Evolutionary conservation across 768 basidiomycete genomes (phyloP).

Genomic region (Naganishia onofrii): DNA sequence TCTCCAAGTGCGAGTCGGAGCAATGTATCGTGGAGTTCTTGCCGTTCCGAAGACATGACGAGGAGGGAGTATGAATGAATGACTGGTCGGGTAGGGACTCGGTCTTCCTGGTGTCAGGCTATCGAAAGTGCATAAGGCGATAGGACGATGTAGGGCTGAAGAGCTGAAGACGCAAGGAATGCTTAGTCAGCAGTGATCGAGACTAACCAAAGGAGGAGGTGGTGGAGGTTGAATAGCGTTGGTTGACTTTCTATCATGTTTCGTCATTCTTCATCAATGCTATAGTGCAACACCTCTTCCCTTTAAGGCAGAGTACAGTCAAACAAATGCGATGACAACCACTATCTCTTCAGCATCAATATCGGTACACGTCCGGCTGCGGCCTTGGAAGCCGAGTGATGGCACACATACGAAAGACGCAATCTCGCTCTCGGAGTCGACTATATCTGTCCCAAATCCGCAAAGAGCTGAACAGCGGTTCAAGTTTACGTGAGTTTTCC

Average conservation of each 20-base stretch:
- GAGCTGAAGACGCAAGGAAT: background rate
- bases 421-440: conserved; percentile 13
- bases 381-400: conserved; percentile 19
- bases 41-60: background rate
- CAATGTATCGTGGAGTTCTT: conserved; percentile 38
- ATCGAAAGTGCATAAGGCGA: no score
- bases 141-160: background rate
- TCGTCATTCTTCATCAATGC: no score
- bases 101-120: background rate
- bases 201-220: background rate
- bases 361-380: conserved; percentile 25
- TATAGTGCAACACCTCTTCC: no score
- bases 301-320: no score
- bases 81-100: background rate
- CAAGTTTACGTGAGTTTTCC: conserved; percentile 65
- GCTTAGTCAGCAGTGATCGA: background rate
- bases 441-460: conserved; percentile 66
- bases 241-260: no score
- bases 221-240: no score
- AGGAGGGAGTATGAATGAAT: background rate
- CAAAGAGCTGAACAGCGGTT: conserved; percentile 68
- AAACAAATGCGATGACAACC: background rate
- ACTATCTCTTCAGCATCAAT: conserved; percentile 15
- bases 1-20: conserved; percentile 45
- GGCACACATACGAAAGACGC: conserved; percentile 17